Evolutionary conservation across 441 rosid genomes (phyloP), one percentile per base, ranked within the genome.

Genomic region (Syzygium malaccense): DNA sequence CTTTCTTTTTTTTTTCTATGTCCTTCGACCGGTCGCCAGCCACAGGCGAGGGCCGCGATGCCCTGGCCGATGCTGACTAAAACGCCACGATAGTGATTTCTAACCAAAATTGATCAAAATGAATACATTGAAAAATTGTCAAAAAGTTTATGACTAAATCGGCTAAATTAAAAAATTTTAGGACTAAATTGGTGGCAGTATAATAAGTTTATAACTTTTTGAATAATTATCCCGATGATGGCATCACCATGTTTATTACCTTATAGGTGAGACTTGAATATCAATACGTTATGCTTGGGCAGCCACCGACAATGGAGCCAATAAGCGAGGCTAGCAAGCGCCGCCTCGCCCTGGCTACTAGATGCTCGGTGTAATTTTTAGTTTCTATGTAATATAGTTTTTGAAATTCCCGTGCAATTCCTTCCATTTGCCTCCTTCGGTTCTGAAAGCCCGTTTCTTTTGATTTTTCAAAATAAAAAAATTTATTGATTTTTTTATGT

Each of bases 1-100:
- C n/a, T n/a, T n/a, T n/a, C n/a, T n/a, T 7, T n/a, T 30, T 62
- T 3, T n/a, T 28, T 4, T 8, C 19, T 12, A 33, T 71, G 33
- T 71, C 28, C 13, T 6, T 71, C 26, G 15, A 19, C 0, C 1
- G 2, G 4, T 68, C 1, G 4, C 14, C 6, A 0, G 10, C 80
- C 80, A 37, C 15, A 71, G 6, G 1, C 15, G 3, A 37, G 15
- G 80, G 49, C 17, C 15, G 1, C 2, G 5, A 37, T 1, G 49
- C 49, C 51, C 4, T 71, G 13, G 15, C 13, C 26, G 28, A 5
- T 37, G 9, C 2, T 37, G 1, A 71, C 8, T 2, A 30, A 15
- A 71, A 37, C 15, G 3, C 1, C 8, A 37, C 1, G 17, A 20
- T 1, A 0, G 2, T 3, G 1, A 71, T 37, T 71, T 20, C 7